Conservation (phyloP, 768 basidiomycete genomes). For the Mrakia frigida region DNA sequence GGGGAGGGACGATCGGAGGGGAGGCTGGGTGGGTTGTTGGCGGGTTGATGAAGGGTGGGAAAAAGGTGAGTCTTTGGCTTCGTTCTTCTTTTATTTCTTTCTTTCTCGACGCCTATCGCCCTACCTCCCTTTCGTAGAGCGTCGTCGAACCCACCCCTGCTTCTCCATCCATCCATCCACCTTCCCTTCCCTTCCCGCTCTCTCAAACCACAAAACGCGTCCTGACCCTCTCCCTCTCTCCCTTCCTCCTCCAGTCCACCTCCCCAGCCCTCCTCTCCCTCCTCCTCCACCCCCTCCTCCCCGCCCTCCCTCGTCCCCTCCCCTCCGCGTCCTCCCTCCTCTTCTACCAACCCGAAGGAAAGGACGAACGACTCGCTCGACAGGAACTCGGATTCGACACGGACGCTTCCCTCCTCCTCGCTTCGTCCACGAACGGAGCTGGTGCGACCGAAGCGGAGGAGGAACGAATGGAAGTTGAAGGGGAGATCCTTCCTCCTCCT, state of each 20-base stretch:
- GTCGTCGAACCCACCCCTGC: too few relatives aligned
- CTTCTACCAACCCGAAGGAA: constrained; percentile 59
- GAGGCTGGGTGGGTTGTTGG: constrained; percentile 30
- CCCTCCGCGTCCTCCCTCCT: constrained; percentile 61
- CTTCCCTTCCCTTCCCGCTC: neutral
- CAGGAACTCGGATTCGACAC: constrained; percentile 47
- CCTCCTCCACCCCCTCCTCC: constrained; percentile 71
- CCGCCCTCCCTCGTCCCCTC: constrained; percentile 64
- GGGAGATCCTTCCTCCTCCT: neutral
- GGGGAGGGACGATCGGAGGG: constrained; percentile 14
- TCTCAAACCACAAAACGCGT: neutral
- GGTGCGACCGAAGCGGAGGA: neutral
- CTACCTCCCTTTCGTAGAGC: too few relatives aligned
- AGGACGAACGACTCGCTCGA: constrained; percentile 57
- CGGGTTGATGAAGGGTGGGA: neutral
- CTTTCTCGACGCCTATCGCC: neutral
- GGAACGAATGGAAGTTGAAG: neutral
- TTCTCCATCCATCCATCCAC: neutral
- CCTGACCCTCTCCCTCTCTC: neutral
- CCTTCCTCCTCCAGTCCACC: constrained; percentile 59
- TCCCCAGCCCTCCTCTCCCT: constrained; percentile 59
- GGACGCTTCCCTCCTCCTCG: neutral
- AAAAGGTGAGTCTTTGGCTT: neutral
- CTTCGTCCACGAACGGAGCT: neutral
- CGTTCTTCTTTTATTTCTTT: neutral